A percentile compares a stretch with the other conserved stretches of the same genome.
Conservation (phyloP, 2,329 filamentous ascomycete genomes). For the Aspergillus calidoustus region DNA sequence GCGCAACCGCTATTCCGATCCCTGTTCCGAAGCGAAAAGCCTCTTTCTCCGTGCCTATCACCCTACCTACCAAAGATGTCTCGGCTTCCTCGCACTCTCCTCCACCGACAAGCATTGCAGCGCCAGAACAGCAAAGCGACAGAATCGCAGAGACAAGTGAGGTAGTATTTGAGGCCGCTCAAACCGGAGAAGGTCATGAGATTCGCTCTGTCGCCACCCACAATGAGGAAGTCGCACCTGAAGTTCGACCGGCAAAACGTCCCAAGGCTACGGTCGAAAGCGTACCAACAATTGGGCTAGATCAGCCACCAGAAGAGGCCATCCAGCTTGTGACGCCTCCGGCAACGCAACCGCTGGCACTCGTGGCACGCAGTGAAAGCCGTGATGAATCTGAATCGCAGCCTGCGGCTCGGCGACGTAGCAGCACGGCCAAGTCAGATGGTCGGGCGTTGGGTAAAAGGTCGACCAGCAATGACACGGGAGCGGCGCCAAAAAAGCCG, state of each 20-base stretch:
- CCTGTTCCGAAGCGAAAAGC: constrained; percentile 34
- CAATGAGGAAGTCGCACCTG: constrained; percentile 18
- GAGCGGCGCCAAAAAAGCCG: constrained; percentile 29
- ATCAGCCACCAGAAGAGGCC: neutral
- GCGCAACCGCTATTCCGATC: constrained; percentile 32
- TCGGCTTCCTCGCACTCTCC: constrained; percentile 25
- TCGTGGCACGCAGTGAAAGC: constrained; percentile 27
- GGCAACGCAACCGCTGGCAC: constrained; percentile 29
- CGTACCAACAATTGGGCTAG: neutral
- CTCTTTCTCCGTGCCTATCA: constrained; percentile 28
- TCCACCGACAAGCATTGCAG: constrained; percentile 22
- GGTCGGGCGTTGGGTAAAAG: constrained; percentile 32
- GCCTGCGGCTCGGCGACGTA: constrained; percentile 28
- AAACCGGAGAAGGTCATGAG: constrained; percentile 15
- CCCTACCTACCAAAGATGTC: constrained; percentile 14
- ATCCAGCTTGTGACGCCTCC: constrained; percentile 29
- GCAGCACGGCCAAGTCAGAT: constrained; percentile 27
- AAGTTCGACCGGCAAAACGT: constrained; percentile 37
- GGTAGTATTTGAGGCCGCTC: neutral
- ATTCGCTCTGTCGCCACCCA: constrained; percentile 9
- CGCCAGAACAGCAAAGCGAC: constrained; percentile 9
- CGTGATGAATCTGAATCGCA: constrained; percentile 26
- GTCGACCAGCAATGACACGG: constrained; percentile 28
- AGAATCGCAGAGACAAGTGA: neutral
- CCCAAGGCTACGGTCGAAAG: constrained; percentile 25